Percentiles rank a stretch among this genome's conserved stretches.
phyloP scores from a whole-genome alignment of 2,329 filamentous ascomycete genomes.

The Apiospora kogelbergensis region DNA sequence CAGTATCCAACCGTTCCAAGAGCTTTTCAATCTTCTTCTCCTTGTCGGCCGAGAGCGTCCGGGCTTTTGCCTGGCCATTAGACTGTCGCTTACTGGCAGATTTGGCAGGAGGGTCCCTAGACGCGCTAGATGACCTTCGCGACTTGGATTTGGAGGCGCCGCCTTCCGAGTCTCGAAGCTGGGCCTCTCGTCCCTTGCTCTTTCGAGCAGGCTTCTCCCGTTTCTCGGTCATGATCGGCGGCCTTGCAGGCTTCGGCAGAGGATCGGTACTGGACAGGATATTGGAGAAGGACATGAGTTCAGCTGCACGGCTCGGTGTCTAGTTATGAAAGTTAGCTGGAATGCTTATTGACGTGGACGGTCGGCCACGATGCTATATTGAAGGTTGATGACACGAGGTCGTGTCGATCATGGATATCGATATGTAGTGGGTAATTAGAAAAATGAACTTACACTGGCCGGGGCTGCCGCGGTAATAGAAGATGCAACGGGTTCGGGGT shows the following conservation, averaged over 20 bases:
- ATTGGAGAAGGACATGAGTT: slow-evolving; percentile 95
- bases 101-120: slow-evolving; percentile 44
- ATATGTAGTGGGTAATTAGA: background rate
- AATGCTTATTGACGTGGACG: background rate
- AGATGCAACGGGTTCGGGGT: slow-evolving; percentile 29
- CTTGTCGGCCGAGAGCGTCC: slow-evolving; percentile 55
- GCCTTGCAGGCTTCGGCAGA: slow-evolving; percentile 48
- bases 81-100: slow-evolving; percentile 57
- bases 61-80: slow-evolving; percentile 56
- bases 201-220: slow-evolving; percentile 38
- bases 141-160: slow-evolving; percentile 38
- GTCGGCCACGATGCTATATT: slow-evolving; percentile 14
- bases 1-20: slow-evolving; percentile 48
- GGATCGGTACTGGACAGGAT: slow-evolving; percentile 82
- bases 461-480: slow-evolving; percentile 18
- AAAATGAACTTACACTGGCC: slow-evolving; percentile 28
- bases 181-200: slow-evolving; percentile 51
- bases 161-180: slow-evolving; percentile 48
- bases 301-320: slow-evolving; percentile 72
- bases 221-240: slow-evolving; percentile 37
- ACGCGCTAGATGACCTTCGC: slow-evolving; percentile 51
- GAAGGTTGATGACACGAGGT: background rate
- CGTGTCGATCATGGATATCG: background rate
- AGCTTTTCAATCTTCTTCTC: slow-evolving; percentile 68
- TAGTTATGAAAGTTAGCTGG: slow-evolving; percentile 32